These are phyloP conservation scores for Trypanosoma lewisi DNA, from an alignment of 208 protist species.

Conservation along the genomic window DNA sequence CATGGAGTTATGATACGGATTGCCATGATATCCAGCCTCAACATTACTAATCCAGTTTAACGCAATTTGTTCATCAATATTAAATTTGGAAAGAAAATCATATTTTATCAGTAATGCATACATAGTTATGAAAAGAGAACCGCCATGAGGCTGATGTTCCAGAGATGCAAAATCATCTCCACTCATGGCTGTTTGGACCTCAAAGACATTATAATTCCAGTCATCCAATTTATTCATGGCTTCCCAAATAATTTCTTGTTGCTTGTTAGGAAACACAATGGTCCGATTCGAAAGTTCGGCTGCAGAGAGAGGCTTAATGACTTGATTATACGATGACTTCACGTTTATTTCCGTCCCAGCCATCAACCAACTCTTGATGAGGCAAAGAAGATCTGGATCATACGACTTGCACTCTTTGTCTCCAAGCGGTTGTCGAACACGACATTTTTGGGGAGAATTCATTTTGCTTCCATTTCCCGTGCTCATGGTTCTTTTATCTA, in stretches of 20 bases:
- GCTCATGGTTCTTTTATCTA: background rate
- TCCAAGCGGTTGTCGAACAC: slow-evolving; percentile 56
- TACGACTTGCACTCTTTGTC: slow-evolving; percentile 76
- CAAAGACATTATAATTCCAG: slow-evolving; percentile 89
- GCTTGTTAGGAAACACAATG: slow-evolving; percentile 28
- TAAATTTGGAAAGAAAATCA: slow-evolving; percentile 85
- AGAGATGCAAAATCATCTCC: slow-evolving; percentile 75
- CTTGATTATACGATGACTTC: slow-evolving; percentile 43
- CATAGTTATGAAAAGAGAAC: slow-evolving; percentile 83
- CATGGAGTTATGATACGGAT: slow-evolving; percentile 94
- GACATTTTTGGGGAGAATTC: slow-evolving; percentile 8
- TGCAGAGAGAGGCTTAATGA: slow-evolving; percentile 67
- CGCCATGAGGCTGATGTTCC: slow-evolving; percentile 52
- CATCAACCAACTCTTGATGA: slow-evolving; percentile 85
- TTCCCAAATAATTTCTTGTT: slow-evolving; percentile 55
- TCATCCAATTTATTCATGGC: slow-evolving; percentile 71
- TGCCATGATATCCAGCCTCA: slow-evolving; percentile 90
- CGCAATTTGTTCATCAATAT: slow-evolving; percentile 85
- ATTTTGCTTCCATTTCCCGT: background rate
- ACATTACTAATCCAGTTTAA: slow-evolving; percentile 89
- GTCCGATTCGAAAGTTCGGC: slow-evolving; percentile 43
- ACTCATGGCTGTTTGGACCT: slow-evolving; percentile 69
- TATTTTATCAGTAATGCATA: slow-evolving; percentile 88
- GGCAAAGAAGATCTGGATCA: slow-evolving; percentile 65
- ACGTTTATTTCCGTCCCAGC: slow-evolving; percentile 42